These are phyloP conservation scores for Coemansia sp. DNA, from an alignment of 192 early-diverging fungal genomes.

Conservation along the genomic window DNA sequence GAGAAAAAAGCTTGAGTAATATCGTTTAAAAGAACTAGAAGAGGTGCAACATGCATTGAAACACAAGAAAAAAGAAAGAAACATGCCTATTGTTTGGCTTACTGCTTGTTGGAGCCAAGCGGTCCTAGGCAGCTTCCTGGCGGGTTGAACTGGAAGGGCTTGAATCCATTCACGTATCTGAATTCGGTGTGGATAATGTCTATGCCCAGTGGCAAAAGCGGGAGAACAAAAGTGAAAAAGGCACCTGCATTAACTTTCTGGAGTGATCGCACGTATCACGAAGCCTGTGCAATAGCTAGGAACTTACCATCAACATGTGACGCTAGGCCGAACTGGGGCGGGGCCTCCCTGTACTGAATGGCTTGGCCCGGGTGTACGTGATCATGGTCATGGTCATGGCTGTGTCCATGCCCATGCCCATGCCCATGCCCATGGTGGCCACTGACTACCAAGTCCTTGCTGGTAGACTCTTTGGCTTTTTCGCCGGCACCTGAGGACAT, in stretches of 20 bases:
- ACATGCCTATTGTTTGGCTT: not conserved
- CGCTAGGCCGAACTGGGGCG: constrained; percentile 55
- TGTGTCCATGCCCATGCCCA: constrained; percentile 22
- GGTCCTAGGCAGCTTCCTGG: constrained; percentile 57
- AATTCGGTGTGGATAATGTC: constrained; percentile 55
- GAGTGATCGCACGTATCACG: not conserved
- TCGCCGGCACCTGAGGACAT: not conserved
- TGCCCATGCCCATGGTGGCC: constrained; percentile 28
- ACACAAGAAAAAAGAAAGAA: not conserved
- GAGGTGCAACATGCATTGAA: not conserved
- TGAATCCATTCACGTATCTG: constrained; percentile 51
- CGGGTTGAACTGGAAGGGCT: constrained; percentile 54
- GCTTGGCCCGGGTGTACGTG: constrained; percentile 40
- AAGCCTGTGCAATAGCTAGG: not conserved
- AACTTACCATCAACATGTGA: constrained; percentile 52
- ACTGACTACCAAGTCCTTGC: constrained; percentile 11
- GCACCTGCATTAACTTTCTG: not conserved
- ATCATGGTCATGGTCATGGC: constrained; percentile 26
- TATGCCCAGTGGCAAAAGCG: constrained; percentile 9
- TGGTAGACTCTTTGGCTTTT: not conserved
- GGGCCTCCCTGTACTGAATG: constrained; percentile 46
- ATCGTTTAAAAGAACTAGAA: not conserved
- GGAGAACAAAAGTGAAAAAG: not conserved
- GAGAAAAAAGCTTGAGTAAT: not conserved
- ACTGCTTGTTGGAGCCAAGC: constrained; percentile 12